A percentile compares a stretch with the other conserved stretches of the same genome.
Evolutionary conservation across 495 filamentous ascomycete species (phyloP).

Genomic region (Talaromyces borbonicus): DNA sequence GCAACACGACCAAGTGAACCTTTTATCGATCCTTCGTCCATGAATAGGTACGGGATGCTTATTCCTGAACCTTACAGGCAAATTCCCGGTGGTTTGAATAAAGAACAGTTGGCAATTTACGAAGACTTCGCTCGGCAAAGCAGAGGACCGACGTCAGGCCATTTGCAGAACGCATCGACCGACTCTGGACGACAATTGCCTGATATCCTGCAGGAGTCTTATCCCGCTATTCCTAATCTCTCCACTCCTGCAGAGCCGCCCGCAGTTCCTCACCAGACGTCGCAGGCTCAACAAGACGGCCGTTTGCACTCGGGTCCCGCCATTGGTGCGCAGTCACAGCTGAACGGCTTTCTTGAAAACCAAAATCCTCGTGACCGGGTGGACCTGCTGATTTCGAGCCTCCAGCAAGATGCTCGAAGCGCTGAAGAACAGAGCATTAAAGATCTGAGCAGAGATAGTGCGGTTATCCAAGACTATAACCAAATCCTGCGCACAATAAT

Average conservation of each 20-base stretch:
- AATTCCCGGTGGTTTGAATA: slow-evolving; percentile 68
- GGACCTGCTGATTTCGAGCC: slow-evolving; percentile 57
- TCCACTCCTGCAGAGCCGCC: slow-evolving; percentile 75
- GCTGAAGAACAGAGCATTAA: slow-evolving; percentile 59
- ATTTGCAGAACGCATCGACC: slow-evolving; percentile 46
- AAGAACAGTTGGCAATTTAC: slow-evolving; percentile 90
- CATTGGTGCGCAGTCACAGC: slow-evolving; percentile 41
- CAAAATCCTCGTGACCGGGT: slow-evolving; percentile 53
- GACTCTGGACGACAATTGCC: slow-evolving; percentile 52
- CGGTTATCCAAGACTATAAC: slow-evolving; percentile 54
- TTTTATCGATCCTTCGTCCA: slow-evolving; percentile 59
- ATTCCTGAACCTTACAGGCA: slow-evolving; percentile 88
- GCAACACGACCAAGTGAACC: slow-evolving; percentile 63
- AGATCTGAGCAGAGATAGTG: slow-evolving; percentile 55
- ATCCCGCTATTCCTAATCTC: slow-evolving; percentile 62
- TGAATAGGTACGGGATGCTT: slow-evolving; percentile 77
- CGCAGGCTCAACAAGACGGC: slow-evolving; percentile 50
- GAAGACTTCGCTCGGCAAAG: slow-evolving; percentile 86
- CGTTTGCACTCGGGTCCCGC: slow-evolving; percentile 37
- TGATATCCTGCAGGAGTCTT: slow-evolving; percentile 79
- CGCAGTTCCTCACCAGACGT: slow-evolving; percentile 60
- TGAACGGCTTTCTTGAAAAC: slow-evolving; percentile 58
- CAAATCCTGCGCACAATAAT: slow-evolving; percentile 42
- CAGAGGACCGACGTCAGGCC: slow-evolving; percentile 43
- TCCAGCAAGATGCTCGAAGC: slow-evolving; percentile 53